Conservation (phyloP, 2,329 filamentous ascomycete genomes). For the Clarireedia hainanense region DNA sequence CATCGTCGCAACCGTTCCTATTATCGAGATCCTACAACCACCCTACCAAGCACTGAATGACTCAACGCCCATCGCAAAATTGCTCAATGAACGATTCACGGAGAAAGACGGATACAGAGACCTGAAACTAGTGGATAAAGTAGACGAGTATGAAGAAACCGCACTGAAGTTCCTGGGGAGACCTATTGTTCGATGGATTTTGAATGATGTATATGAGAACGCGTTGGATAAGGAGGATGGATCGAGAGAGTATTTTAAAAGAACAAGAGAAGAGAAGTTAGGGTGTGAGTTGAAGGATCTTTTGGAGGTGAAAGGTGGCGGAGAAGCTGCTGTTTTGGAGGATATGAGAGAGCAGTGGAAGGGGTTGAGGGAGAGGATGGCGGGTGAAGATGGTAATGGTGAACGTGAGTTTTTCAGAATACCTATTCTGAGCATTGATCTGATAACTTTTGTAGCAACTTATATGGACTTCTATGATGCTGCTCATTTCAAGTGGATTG, state of each 20-base stretch:
- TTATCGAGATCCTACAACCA: conserved; percentile 15
- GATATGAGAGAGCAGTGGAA: neutral
- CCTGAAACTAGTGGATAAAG: conserved; percentile 11
- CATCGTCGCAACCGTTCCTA: conserved; percentile 14
- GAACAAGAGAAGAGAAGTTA: conserved; percentile 11
- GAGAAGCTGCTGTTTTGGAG: neutral
- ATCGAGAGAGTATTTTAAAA: conserved; percentile 16
- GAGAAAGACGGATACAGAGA: conserved; percentile 12
- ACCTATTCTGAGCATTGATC: neutral
- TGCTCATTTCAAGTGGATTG: conserved; percentile 11
- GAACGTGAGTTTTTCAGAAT: neutral
- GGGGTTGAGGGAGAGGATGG: neutral
- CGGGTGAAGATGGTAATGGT: neutral
- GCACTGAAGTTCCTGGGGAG: neutral
- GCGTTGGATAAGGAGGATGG: conserved; percentile 15
- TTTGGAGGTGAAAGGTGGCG: neutral
- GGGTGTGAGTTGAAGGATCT: neutral
- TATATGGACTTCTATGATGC: neutral
- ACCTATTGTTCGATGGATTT: conserved; percentile 11
- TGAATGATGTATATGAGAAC: conserved; percentile 14
- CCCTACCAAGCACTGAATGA: conserved; percentile 15
- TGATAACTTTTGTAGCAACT: neutral
- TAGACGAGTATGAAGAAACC: conserved; percentile 8
- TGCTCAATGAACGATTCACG: conserved; percentile 17
- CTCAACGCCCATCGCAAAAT: conserved; percentile 14